Base-by-base conservation (phyloP, 2,329 filamentous ascomycete genomes). In the Beauveria rudraprayagi region DNA sequence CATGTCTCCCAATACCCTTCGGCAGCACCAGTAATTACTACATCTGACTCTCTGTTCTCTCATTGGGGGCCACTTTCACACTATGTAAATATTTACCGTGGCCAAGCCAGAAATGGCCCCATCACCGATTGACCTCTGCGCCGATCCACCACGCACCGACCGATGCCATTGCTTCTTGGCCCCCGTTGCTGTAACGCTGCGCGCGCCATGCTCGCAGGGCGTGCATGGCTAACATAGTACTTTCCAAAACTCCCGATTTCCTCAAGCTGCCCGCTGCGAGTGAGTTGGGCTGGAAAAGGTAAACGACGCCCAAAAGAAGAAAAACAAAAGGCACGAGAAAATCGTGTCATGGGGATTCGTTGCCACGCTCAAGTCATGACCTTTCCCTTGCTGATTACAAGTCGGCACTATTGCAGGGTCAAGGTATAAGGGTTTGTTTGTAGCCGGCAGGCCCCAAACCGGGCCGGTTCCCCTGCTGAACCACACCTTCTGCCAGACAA, bases 101-200 rank as follows among this genome's bases (percentile, higher is more conserved):
- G 34, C 8, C 17, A 19, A 22, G n/a, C 9, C 10, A 40, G 46
- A 10, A 44, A 46, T 60, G 40, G 56, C 56, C 47, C 56, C 56
- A 60, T 60, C 48, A 60, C 53, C 17, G 56, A 60, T 53, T 53
- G 24, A 14, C 40, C 30, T 51, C 44, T 48, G 30, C n/a, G 47
- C 47, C 47, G 56, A 59, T 59, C 56, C 56, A 53, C 40, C 46
- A 40, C 56, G n/a, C 40, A 24, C 37, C 55, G 16, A 46, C 48
- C 48, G 40, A 41, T 52, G 37, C 37, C 3, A 46, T 43, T 10
- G 30, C 14, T 30, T 22, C 26, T 24, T 54, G 14, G 17, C 17
- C 34, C 43, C 55, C 30, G 19, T n/a, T 22, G 16, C 55, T 47
- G 54, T 28, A 14, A 16, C 34, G 14, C 50, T 44, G 9, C 16